These are phyloP conservation scores for Sarcodon sp. DNA, from an alignment of 768 basidiomycete genomes.

Conservation along the genomic window DNA sequence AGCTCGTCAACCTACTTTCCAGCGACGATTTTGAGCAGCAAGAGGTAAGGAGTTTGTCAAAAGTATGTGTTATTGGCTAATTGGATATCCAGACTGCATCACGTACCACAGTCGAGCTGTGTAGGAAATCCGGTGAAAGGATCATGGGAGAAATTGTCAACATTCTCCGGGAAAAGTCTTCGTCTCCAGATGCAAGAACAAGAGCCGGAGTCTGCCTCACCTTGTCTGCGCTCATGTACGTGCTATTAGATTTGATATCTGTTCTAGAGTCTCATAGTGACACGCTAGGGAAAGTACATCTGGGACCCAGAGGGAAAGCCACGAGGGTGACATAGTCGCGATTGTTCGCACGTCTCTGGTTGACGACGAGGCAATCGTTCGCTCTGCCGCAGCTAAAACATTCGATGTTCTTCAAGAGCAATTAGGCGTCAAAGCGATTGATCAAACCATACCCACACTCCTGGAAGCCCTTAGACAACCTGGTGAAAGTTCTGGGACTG, in stretches of 20 bases:
- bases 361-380: conserved; percentile 76
- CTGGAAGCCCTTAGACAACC: conserved; percentile 89
- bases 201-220: conserved; percentile 79
- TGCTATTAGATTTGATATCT: conserved; percentile 1
- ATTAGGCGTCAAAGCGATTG: conserved; percentile 84
- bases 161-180: conserved; percentile 56
- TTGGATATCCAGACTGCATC: conserved; percentile 55
- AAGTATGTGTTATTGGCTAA: background rate
- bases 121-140: conserved; percentile 91
- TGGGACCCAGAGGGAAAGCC: conserved; percentile 72
- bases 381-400: conserved; percentile 77
- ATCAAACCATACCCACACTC: conserved; percentile 91
- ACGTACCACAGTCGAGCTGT: conserved; percentile 78
- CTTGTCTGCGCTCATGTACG: conserved; percentile 82
- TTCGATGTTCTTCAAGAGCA: conserved; percentile 91
- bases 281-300: conserved; percentile 65
- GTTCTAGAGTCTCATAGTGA: background rate
- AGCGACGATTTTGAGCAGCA: conserved; percentile 75
- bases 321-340: conserved; percentile 80
- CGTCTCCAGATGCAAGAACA: conserved; percentile 49
- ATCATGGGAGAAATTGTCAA: conserved; percentile 75
- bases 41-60: conserved; percentile 41
- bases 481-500: conserved; percentile 90
- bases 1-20: conserved; percentile 69
- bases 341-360: conserved; percentile 80